Base-by-base conservation (phyloP, 2,329 filamentous ascomycete species). In the Aspergillus aculeatinus region DNA sequence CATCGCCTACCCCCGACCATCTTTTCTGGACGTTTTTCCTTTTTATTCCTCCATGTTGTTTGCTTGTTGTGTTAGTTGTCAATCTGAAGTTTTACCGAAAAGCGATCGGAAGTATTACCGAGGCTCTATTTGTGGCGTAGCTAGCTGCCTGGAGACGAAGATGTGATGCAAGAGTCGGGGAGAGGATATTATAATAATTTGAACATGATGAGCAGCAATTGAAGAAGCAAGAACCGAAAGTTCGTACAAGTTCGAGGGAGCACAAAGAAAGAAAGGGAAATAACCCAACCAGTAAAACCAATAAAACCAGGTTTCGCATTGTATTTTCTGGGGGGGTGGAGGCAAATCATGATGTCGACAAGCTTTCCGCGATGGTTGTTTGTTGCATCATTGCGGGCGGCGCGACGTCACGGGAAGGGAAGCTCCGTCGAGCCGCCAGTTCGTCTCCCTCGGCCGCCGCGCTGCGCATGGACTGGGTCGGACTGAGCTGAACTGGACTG, bases 1-100 rank as follows among this genome's bases (percentile, higher is more conserved):
- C 51, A 60, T 63, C 62, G 53, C 66, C 65, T 62, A 67, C 65
- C 61, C 59, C 53, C 60, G 65, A 67, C 63, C 59, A 63, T 67
- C 67, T 62, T 65, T 64, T 63, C 60, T 62, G 61, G 62, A 63
- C 65, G 63, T 59, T 64, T 65, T 65, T 60, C 57, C 55, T 55
- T 55, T 66, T 59, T 50, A 52, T 57, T 42, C 47, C 53, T 62
- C 52, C 42, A 49, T 50, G 57, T 56, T 48, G 56, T 58, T 61
- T 58, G 59, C 62, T 58, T 62, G 59, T 62, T 58, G 57, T 60
- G 60, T 60, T 67, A 67, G 63, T 66, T 65, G 61, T 58, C 63
- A 65, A 67, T 66, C 54, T 60, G 31, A 67, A 65, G 60, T 65
- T 58, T 63, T 61, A 44, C 55, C 54, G 47, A 63, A 64, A 60